A percentile compares a stretch with the other conserved stretches of the same genome.
Evolutionary conservation across 148 eudicot species (phyloP).

Genomic region (Camellia granthamiana): DNA sequence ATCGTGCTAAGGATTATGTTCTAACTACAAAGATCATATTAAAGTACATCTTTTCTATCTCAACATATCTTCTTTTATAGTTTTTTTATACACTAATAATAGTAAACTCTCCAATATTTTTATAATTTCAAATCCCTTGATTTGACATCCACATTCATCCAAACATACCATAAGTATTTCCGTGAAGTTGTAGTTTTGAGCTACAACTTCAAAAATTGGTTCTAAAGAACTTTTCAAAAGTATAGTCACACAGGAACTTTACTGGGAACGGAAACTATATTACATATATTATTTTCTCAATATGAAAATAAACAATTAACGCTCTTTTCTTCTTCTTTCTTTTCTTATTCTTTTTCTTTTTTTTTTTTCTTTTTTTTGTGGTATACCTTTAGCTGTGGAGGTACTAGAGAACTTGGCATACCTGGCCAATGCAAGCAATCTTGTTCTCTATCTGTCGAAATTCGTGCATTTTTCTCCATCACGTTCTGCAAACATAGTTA

Average conservation of each 20-base stretch:
- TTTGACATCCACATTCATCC: no score
- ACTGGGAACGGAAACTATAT: background rate
- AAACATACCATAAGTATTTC: no score
- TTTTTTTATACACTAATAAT: no score
- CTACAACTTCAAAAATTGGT: background rate
- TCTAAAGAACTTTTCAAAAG: background rate
- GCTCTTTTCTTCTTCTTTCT: background rate
- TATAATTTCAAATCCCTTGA: no score
- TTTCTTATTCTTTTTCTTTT: no score
- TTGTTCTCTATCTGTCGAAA: slow-evolving; percentile 64
- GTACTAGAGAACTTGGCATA: slow-evolving; percentile 81
- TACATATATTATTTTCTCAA: background rate
- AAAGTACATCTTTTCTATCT: no score
- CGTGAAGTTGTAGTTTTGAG: no score
- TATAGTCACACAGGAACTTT: background rate
- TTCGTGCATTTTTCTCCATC: slow-evolving; percentile 80
- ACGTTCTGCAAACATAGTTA: slow-evolving; percentile 67
- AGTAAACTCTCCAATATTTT: no score
- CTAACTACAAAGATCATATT: no score
- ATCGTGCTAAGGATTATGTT: no score
- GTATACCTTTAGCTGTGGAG: slow-evolving; percentile 54
- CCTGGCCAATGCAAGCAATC: slow-evolving; percentile 88
- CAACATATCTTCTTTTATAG: no score
- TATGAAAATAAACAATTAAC: background rate
- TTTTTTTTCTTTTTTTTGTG: background rate